Base-by-base conservation (phyloP, 2,329 filamentous ascomycete genomes). In the Fusarium protoensiforme region DNA sequence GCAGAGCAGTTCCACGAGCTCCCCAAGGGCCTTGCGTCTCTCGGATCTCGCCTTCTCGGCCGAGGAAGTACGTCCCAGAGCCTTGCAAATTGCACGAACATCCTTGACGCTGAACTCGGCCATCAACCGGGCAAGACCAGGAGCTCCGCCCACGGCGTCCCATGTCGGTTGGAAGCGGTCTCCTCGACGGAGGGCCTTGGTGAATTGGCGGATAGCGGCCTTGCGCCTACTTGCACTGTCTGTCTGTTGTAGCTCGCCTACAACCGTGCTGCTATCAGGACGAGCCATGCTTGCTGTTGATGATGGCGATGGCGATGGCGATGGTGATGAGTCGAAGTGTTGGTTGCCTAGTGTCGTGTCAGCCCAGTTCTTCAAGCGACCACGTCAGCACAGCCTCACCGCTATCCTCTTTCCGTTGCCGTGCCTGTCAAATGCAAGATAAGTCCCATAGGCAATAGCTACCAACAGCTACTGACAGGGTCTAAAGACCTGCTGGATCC, bases 21-120 rank as follows among this genome's bases (percentile, higher is more conserved):
- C 70, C 0, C 46, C 68, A 5, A 79, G 64, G 9, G 67, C 77
- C 7, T 63, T 64, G 4, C 74, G 76, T 22, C 78, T 77, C 36
- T 78, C 77, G 0, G 66, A 18, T 13, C 69, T 74, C 16, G 57
- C 71, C 7, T 74, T 71, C 9, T 31, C 13, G 3, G 77, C 76
- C 1, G 76, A 74, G 2, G 75, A 60, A 3, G 77, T 78, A 4
- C 61, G 36, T 9, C 77, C 77, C 5, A 79, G 68, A 16, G 33
- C 35, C 7, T 59, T 70, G 33, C 76, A 79, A 5, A 78, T 20
- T 7, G 27, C 3, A 6, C 65, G 63, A 0, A 79, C 66, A 24
- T 78, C 77, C 24, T 51, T 48, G 18, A 78, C 66, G 61, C 78
- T 79, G 51, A 79, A 76, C n/a, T 75, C 67, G 24, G 68, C 64